phyloP scores from a whole-genome alignment of 2,329 filamentous ascomycete species.

The Sarocladium brachiariae region DNA sequence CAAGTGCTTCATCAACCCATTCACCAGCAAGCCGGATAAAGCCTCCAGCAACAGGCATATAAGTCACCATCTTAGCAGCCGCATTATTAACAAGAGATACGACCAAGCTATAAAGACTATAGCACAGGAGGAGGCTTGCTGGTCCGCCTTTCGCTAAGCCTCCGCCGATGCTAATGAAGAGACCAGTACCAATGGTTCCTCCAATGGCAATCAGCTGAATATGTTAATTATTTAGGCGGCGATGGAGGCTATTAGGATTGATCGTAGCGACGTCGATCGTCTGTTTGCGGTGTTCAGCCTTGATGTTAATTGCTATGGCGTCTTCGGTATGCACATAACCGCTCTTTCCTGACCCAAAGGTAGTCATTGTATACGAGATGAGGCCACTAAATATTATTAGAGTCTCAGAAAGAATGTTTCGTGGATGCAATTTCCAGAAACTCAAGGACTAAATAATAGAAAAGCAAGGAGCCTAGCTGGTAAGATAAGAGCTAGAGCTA shows the following conservation, averaged over 20 bases:
- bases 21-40: conserved; percentile 43
- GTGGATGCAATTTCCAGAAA: no score
- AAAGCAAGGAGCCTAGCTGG: no score
- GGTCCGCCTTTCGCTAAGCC: conserved; percentile 32
- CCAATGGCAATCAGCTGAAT: conserved; percentile 21
- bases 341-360: not conserved
- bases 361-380: not conserved
- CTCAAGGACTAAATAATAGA: no score
- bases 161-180: conserved; percentile 27
- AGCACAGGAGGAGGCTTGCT: conserved; percentile 37
- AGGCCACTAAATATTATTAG: no score
- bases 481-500: no score
- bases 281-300: not conserved
- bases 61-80: conserved; percentile 40
- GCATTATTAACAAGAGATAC: conserved; percentile 40
- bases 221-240: conserved; percentile 20
- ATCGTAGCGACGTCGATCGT: not conserved
- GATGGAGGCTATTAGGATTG: conserved; percentile 3
- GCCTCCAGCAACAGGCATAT: conserved; percentile 40
- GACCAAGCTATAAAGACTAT: conserved; percentile 31
- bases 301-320: not conserved
- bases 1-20: conserved; percentile 42
- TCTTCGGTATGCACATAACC: not conserved
- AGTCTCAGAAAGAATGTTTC: no score
- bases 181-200: conserved; percentile 12